Base-by-base conservation (phyloP, 345 rosid genomes). In the Arabis hirsuta region DNA sequence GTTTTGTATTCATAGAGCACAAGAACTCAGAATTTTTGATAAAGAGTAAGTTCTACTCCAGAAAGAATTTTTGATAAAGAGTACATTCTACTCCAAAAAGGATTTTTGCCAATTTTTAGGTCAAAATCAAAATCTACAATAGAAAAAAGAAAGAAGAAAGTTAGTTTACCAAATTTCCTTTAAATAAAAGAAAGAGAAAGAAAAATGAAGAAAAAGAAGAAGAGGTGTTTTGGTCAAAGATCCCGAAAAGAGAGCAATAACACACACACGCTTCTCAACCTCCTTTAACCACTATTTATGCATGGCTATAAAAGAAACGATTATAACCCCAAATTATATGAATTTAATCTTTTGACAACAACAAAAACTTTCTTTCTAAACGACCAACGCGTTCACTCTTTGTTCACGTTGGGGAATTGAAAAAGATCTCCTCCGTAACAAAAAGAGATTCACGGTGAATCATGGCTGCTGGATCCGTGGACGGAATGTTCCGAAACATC, bases 391-490 rank as follows among this genome's bases (percentile, higher is more conserved):
- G 26, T 50, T 27, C 50, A 39, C 59, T 54, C 41, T 54, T 51
- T 29, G 44, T 58, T 59, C 42, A 50, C 67, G 74, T 60, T 31
- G 60, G 60, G 13, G 67, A 27, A 27, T 26, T 59, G 2, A 34
- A 19, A 47, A 59, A 38, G 38, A 38, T 59, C 59, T 70, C 74
- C 67, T 48, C 59, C 67, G 67, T 70, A 38, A 58, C 39, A 69
- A 6, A 55, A 68, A 6, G 27, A 39, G 36, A 51, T 36, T 36
- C 41, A 36, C 41, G 41, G 41, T 36, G 39, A 27, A 44, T 20
- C 26, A 80, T 88, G 84, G 85, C 88, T 52, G 13, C 83, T 0
- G 79, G 88, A 58, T 82, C 85, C 3, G 74, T 87, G 10, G 88
- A 86, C 34, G 86, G 89, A 19, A 50, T 87, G n/a, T 81, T 87